A percentile compares a stretch with the other conserved stretches of the same genome.
Conservation (phyloP, 768 basidiomycete genomes). For the Boletus tomentosulus region DNA sequence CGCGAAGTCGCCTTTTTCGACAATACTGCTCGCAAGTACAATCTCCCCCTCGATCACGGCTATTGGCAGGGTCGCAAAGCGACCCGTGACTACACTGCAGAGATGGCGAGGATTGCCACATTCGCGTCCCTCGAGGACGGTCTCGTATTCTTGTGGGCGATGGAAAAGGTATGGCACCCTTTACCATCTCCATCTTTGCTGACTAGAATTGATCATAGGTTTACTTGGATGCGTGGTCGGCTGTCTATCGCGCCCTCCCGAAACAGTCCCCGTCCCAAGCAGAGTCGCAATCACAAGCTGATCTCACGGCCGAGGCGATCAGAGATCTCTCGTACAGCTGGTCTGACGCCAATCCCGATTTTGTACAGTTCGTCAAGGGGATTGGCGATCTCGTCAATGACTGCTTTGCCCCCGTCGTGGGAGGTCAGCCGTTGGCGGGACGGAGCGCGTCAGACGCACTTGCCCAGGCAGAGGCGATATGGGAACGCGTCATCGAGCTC, state of each 20-base stretch:
- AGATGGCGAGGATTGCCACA: slow-evolving; percentile 54
- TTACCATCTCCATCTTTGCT: background rate
- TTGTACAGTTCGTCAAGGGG: slow-evolving; percentile 48
- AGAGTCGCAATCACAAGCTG: background rate
- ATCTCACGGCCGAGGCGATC: slow-evolving; percentile 32
- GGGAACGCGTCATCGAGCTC: slow-evolving; percentile 56
- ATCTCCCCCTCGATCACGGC: slow-evolving; percentile 37
- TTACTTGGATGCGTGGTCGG: slow-evolving; percentile 66
- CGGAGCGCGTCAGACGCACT: slow-evolving; percentile 9
- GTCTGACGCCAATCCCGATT: slow-evolving; percentile 46
- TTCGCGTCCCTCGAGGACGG: slow-evolving; percentile 53
- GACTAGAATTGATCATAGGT: slow-evolving; percentile 37
- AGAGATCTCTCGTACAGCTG: slow-evolving; percentile 57
- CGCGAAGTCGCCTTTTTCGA: slow-evolving; percentile 60
- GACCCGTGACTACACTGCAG: slow-evolving; percentile 68
- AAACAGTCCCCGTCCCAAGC: background rate
- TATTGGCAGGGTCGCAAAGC: slow-evolving; percentile 50
- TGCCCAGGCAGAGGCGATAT: slow-evolving; percentile 45
- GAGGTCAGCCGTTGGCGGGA: slow-evolving; percentile 22
- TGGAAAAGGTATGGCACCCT: slow-evolving; percentile 56
- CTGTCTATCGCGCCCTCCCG: slow-evolving; percentile 32
- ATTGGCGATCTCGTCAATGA: slow-evolving; percentile 46
- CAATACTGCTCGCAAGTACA: slow-evolving; percentile 41
- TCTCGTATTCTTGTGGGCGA: slow-evolving; percentile 71
- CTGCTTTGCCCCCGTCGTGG: slow-evolving; percentile 34